These are phyloP conservation scores for Aspergillus aculeatus DNA, from an alignment of 2,329 filamentous ascomycete genomes.

Conservation along the genomic window DNA sequence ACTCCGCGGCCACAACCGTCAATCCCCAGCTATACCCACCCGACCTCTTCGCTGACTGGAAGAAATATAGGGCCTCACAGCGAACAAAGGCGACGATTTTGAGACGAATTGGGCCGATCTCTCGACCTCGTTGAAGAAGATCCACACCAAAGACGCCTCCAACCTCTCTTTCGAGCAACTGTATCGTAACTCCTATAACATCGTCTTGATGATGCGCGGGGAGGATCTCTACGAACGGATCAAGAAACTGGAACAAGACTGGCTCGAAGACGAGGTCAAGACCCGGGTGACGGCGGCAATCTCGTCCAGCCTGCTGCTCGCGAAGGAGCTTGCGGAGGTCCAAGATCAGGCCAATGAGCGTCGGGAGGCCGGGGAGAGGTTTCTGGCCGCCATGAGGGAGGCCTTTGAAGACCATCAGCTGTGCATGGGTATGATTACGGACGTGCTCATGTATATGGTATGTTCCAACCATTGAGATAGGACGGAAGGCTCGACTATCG, in stretches of 20 bases:
- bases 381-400: conserved; percentile 71
- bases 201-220: conserved; percentile 85
- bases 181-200: conserved; percentile 90
- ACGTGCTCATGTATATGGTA: conserved; percentile 94
- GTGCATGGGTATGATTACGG: conserved; percentile 94
- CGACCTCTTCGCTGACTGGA: not conserved
- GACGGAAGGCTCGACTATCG: not conserved
- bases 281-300: conserved; percentile 69
- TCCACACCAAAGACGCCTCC: conserved; percentile 89
- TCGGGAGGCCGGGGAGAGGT: conserved; percentile 75
- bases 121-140: conserved; percentile 74
- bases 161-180: conserved; percentile 90
- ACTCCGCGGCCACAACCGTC: not conserved
- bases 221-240: conserved; percentile 78
- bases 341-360: conserved; percentile 70
- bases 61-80: conserved; percentile 51
- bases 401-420: conserved; percentile 88
- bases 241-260: conserved; percentile 74
- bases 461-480: conserved; percentile 19
- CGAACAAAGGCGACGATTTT: conserved; percentile 68
- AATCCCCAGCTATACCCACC: not conserved
- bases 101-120: conserved; percentile 81
- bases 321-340: conserved; percentile 46
- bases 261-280: conserved; percentile 74
- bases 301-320: conserved; percentile 64